Percentiles rank a stretch among this genome's conserved stretches.
phyloP scores from a whole-genome alignment of 2,329 filamentous ascomycete species.

The Cercospora sp. region DNA sequence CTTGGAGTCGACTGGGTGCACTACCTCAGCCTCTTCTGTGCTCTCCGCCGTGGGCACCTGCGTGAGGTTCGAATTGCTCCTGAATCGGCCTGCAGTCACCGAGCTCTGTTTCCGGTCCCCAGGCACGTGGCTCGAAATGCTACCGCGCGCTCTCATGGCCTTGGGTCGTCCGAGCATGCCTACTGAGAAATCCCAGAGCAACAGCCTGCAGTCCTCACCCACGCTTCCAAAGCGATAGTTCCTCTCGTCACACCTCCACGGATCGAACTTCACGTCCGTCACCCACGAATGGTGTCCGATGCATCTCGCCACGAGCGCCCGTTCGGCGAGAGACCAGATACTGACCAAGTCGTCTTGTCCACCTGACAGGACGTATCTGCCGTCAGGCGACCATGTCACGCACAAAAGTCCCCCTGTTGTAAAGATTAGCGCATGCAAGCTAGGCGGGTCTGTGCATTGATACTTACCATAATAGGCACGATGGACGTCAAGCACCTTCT shows the following conservation, averaged over 20 bases:
- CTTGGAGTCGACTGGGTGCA: conserved; percentile 82
- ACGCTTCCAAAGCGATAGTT: conserved; percentile 97
- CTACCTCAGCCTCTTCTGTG: conserved; percentile 58
- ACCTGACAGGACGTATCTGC: conserved; percentile 91
- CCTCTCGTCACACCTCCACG: conserved; percentile 92
- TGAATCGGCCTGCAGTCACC: conserved; percentile 60
- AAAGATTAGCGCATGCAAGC: background rate
- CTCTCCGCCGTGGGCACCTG: conserved; percentile 35
- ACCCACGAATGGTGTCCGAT: conserved; percentile 97
- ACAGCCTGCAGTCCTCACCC: conserved; percentile 84
- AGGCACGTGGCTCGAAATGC: conserved; percentile 56
- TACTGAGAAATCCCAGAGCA: conserved; percentile 96
- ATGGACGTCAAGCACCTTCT: conserved; percentile 84
- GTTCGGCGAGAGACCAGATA: conserved; percentile 88
- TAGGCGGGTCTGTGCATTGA: too few species aligned
- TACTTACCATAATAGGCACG: conserved; percentile 78
- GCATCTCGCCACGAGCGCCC: conserved; percentile 82
- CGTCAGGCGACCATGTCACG: conserved; percentile 96
- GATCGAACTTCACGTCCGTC: conserved; percentile 88
- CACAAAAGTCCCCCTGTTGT: conserved; percentile 67
- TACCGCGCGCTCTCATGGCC: conserved; percentile 58
- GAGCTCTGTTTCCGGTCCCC: conserved; percentile 42
- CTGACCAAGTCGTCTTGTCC: conserved; percentile 95
- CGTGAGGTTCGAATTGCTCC: conserved; percentile 71
- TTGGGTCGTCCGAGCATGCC: conserved; percentile 94